Conservation (phyloP, 352 stramenopile genomes). For the Phytopythium vexans region DNA sequence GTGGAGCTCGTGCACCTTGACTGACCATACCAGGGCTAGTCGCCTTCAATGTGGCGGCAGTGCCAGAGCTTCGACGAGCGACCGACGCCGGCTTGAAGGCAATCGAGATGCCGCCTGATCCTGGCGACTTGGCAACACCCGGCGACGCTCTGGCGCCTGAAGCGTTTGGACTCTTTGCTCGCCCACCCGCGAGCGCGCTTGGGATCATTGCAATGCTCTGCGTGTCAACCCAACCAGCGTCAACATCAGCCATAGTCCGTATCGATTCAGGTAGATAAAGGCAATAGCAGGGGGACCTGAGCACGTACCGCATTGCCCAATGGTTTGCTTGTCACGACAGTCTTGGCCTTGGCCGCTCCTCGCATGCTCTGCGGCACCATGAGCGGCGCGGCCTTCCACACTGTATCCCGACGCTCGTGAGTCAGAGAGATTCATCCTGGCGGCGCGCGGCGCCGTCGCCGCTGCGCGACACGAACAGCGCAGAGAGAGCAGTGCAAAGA, state of each 20-base stretch:
- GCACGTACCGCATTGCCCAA: slow-evolving; percentile 23
- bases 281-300: neutral
- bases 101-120: slow-evolving; percentile 29
- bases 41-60: slow-evolving; percentile 2
- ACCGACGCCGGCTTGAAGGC: slow-evolving; percentile 62
- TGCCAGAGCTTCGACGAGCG: slow-evolving; percentile 19
- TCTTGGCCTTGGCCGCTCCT: slow-evolving; percentile 28
- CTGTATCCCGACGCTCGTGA: slow-evolving; percentile 18
- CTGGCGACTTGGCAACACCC: slow-evolving; percentile 6
- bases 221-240: neutral
- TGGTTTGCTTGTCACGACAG: slow-evolving; percentile 4
- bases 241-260: too few relatives aligned
- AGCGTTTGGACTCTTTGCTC: slow-evolving; percentile 33
- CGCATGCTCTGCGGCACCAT: slow-evolving; percentile 47
- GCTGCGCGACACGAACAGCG: neutral
- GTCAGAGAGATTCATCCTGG: neutral
- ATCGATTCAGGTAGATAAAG: too few relatives aligned
- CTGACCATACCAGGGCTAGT: neutral
- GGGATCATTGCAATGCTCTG: slow-evolving; percentile 51
- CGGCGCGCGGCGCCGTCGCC: too few relatives aligned
- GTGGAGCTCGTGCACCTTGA: neutral
- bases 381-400: slow-evolving; percentile 45
- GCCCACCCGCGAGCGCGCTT: slow-evolving; percentile 30
- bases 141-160: too few relatives aligned
- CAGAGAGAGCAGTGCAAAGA: neutral